phyloP scores from a whole-genome alignment of 495 filamentous ascomycete species.

The Lasiosphaeris hirsuta region DNA sequence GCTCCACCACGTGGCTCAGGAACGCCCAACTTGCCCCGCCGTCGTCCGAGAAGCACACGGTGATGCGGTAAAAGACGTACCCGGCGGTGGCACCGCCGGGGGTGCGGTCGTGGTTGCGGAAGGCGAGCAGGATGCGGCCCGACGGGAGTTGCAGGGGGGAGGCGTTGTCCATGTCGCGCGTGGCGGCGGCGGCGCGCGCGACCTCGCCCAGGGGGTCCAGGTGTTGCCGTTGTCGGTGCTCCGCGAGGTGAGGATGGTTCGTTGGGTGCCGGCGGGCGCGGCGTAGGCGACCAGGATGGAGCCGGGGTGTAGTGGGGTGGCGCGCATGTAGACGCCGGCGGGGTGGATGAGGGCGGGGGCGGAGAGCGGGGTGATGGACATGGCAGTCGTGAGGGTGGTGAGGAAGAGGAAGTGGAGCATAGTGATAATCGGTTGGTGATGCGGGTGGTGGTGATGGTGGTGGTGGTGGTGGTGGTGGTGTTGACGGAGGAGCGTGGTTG shows the following conservation, averaged over 20 bases:
- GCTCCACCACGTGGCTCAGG: conserved; percentile 8
- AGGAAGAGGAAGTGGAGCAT: not conserved
- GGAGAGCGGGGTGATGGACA: conserved; percentile 6
- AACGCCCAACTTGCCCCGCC: conserved; percentile 2
- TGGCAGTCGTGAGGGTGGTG: not conserved
- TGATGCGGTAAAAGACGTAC: conserved; percentile 38
- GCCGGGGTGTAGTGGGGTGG: conserved; percentile 36
- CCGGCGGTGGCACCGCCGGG: conserved; percentile 23
- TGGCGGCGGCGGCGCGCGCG: conserved; percentile 24
- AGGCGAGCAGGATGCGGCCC: conserved; percentile 52
- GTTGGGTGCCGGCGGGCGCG: conserved; percentile 23
- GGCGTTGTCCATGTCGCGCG: conserved; percentile 58
- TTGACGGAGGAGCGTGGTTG: no score
- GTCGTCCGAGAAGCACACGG: conserved; percentile 12
- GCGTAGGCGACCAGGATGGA: conserved; percentile 45
- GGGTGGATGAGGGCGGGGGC: conserved; percentile 28
- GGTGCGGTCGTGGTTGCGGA: conserved; percentile 55
- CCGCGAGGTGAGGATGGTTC: conserved; percentile 30
- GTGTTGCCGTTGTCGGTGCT: conserved; percentile 42
- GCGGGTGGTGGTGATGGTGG: no score
- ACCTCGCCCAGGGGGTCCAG: conserved; percentile 39
- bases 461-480: no score
- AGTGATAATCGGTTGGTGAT: not conserved
- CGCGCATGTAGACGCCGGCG: conserved; percentile 46
- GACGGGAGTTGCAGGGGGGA: conserved; percentile 52